Conservation (phyloP, 2,329 filamentous ascomycete genomes). For the Fusarium heterosporum region DNA sequence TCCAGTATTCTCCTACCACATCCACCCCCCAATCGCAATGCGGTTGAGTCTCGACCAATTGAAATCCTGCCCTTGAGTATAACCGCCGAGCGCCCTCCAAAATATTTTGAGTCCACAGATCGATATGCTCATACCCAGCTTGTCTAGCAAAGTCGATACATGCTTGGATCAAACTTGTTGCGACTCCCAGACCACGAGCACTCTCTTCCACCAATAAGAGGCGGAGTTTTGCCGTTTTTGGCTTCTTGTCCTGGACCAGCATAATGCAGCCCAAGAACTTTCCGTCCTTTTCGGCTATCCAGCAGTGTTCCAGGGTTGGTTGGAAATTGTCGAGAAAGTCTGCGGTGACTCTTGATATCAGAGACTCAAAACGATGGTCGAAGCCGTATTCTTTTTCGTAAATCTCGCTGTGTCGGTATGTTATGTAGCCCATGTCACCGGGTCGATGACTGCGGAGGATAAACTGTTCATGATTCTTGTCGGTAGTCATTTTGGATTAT, state of each 20-base stretch:
- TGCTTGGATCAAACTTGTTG: slow-evolving; percentile 1
- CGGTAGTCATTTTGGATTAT: not conserved
- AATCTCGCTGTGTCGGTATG: not conserved
- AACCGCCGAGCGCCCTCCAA: slow-evolving; percentile 2
- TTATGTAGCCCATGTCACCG: slow-evolving; percentile 15
- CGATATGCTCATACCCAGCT: not conserved
- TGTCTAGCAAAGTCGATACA: slow-evolving; percentile 8
- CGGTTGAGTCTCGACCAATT: not conserved
- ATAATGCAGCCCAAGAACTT: slow-evolving; percentile 8
- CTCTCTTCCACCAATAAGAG: slow-evolving; percentile 7
- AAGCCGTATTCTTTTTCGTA: slow-evolving; percentile 8
- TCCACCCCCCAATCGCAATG: not conserved
- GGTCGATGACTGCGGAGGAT: slow-evolving; percentile 1
- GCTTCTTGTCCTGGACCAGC: slow-evolving; percentile 4
- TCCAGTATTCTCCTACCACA: slow-evolving; percentile 9
- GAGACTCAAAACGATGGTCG: not conserved
- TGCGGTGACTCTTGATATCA: not conserved
- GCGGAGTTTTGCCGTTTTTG: slow-evolving; percentile 8
- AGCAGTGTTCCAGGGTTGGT: not conserved
- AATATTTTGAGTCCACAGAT: slow-evolving; percentile 8
- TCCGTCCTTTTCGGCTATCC: slow-evolving; percentile 1
- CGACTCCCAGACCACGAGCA: slow-evolving; percentile 6
- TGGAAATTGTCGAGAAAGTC: slow-evolving; percentile 9
- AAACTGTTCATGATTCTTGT: not conserved
- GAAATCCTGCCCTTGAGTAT: not conserved